Evolutionary conservation across 106 monocot genomes (phyloP).

Genomic region (Dendrobium chrysotoxum): DNA sequence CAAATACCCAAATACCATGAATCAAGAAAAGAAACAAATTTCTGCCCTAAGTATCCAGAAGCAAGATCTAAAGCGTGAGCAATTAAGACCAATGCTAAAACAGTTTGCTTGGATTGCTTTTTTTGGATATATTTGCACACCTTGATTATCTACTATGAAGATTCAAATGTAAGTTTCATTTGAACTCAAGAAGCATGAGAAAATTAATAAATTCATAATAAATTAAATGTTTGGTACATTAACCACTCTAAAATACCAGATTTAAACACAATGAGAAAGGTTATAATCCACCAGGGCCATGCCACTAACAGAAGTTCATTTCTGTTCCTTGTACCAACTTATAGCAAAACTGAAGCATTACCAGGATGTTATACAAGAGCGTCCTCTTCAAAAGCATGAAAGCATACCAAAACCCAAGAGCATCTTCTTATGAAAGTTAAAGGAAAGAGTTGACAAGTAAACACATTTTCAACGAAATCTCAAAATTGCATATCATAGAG

Average conservation of each 20-base stretch:
- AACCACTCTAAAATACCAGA: neutral
- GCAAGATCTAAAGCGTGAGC: neutral
- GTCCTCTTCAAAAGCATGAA: neutral
- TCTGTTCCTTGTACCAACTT: neutral
- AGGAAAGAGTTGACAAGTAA: neutral
- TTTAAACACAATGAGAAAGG: neutral
- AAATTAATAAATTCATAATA: neutral
- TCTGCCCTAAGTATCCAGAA: neutral
- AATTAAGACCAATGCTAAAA: neutral
- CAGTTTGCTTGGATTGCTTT: neutral
- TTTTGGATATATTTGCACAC: neutral
- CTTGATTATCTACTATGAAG: neutral
- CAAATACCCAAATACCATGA: neutral
- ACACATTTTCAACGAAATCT: neutral
- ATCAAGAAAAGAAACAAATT: neutral
- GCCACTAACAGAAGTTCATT: neutral
- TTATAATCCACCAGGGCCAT: neutral
- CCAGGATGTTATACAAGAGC: neutral
- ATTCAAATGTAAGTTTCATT: neutral
- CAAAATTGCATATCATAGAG: neutral
- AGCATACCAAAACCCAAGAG: neutral
- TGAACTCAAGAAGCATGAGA: neutral
- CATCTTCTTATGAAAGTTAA: neutral
- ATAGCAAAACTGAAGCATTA: neutral
- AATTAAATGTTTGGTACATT: neutral